A percentile compares a stretch with the other conserved stretches of the same genome.
phyloP scores from a whole-genome alignment of 441 rosid species.

The Capsella rubella region DNA sequence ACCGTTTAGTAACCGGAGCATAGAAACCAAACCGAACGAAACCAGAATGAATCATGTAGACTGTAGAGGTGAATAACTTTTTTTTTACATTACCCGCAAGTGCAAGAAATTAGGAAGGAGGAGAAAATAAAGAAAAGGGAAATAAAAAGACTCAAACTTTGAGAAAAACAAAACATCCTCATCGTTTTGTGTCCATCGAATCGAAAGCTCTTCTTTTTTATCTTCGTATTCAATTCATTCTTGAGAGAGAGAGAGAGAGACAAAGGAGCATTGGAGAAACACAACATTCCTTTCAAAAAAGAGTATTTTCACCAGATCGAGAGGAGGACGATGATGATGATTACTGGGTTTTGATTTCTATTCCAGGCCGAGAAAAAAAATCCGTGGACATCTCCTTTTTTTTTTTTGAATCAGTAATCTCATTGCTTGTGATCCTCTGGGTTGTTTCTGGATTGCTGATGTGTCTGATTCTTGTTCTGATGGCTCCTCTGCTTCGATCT shows the following conservation, averaged over 20 bases:
- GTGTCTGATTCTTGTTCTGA: constrained; percentile 40
- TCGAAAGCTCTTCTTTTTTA: constrained; percentile 13
- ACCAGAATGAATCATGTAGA: constrained; percentile 1
- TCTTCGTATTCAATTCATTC: constrained; percentile 33
- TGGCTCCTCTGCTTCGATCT: neutral
- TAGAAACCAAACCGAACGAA: neutral
- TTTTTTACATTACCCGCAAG: constrained; percentile 1
- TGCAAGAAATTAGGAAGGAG: constrained; percentile 17
- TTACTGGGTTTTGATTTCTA: constrained; percentile 11
- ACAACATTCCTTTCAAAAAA: constrained; percentile 21
- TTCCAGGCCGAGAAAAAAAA: constrained; percentile 5
- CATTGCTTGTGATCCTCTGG: constrained; percentile 26
- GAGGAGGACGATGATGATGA: constrained; percentile 3
- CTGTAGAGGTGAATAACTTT: neutral
- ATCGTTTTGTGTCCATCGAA: constrained; percentile 40
- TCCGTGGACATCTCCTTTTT: neutral
- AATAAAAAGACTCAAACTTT: constrained; percentile 6
- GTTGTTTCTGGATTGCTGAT: constrained; percentile 36
- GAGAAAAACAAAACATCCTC: constrained; percentile 40
- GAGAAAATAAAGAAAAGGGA: neutral
- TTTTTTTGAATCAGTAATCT: neutral
- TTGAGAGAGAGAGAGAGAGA: constrained; percentile 13
- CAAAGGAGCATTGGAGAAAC: constrained; percentile 15
- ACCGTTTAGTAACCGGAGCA: neutral
- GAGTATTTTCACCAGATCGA: constrained; percentile 36